Evolutionary conservation across 192 early-diverging fungal genomes (phyloP).

Genomic region (Phlyctochytrium bullatum): DNA sequence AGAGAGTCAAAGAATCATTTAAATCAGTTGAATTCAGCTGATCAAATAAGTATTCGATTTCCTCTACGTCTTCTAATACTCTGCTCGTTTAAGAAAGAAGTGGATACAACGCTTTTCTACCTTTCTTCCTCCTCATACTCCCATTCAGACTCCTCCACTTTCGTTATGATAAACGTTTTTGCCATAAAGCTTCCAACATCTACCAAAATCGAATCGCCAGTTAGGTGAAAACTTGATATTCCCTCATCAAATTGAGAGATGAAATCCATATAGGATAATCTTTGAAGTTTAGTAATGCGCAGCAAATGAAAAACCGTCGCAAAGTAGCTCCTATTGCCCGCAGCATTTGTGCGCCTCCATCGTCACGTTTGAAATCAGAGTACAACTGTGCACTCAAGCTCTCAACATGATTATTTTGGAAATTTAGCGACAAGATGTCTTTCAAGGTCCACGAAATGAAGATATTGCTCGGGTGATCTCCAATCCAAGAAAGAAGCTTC

Average conservation of each 20-base stretch:
- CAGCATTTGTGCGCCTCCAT: too few species aligned
- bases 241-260: too few species aligned
- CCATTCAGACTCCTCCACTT: slow-evolving; percentile 25
- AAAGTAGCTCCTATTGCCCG: too few species aligned
- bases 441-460: background rate
- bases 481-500: too few species aligned
- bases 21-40: slow-evolving; percentile 5
- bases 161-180: slow-evolving; percentile 7
- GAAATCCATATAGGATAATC: too few species aligned
- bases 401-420: too few species aligned
- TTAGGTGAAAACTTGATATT: too few species aligned
- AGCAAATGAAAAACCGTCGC: too few species aligned
- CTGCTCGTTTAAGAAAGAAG: slow-evolving; percentile 1
- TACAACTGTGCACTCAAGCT: too few species aligned
- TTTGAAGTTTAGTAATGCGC: too few species aligned
- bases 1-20: background rate
- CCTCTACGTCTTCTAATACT: slow-evolving; percentile 6
- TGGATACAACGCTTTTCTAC: slow-evolving; percentile 7
- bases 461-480: background rate
- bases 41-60: slow-evolving; percentile 14
- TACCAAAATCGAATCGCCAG: too few species aligned
- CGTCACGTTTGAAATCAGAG: too few species aligned
- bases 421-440: background rate
- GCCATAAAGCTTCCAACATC: background rate
- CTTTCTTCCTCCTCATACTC: slow-evolving; percentile 37